Base-by-base conservation (phyloP, 2,329 filamentous ascomycete species). In the Diatrype stigma region DNA sequence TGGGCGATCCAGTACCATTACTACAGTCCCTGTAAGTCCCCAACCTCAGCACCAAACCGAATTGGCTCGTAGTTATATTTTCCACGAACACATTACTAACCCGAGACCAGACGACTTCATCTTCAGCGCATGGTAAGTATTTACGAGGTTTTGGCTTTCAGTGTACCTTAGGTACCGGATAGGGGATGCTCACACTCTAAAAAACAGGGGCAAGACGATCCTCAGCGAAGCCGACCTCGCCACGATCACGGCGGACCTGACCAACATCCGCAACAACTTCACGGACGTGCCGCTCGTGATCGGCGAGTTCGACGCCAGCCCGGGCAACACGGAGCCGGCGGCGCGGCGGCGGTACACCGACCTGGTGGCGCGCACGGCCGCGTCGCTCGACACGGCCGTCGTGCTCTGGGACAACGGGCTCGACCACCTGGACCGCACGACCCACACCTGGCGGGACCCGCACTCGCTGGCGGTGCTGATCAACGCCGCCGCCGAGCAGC, bases 1-100 rank as follows among this genome's bases (percentile, higher is more conserved):
- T 84, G 78, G 73, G 80, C 76, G 0, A 71, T 84, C 28, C 80
- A 84, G 60, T 83, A 80, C 60, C 82, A 85, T 59, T 84, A 83
- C 64, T 85, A 84, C 65, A 75, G 72, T 8, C 79, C 78, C 11
- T 81, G 60, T 61, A 50, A 51, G 60, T 51, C 22, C n/a, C 34
- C 16, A 12, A 26, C 12, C 37, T 19, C 6, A 26, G 8, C 16
- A 21, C 22, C 30, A 14, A 47, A 30, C 26, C 10, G 10, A 30
- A 5, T 10, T 30, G 26, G 26, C 26, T 10, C n/a, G n/a, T n/a
- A n/a, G n/a, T n/a, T n/a, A 10, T 10, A 5, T 30, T 30, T 30
- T 30, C 26, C 10, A 32, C 6, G 1, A 2, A 14, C n/a, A 56
- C 8, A 26, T 17, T 6, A n/a, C 19, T 45, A 34, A 45, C 47